Percentiles rank a stretch among this genome's conserved stretches.
Conservation (phyloP, 73 alveolate species). For the Paraurostyla sp. region DNA sequence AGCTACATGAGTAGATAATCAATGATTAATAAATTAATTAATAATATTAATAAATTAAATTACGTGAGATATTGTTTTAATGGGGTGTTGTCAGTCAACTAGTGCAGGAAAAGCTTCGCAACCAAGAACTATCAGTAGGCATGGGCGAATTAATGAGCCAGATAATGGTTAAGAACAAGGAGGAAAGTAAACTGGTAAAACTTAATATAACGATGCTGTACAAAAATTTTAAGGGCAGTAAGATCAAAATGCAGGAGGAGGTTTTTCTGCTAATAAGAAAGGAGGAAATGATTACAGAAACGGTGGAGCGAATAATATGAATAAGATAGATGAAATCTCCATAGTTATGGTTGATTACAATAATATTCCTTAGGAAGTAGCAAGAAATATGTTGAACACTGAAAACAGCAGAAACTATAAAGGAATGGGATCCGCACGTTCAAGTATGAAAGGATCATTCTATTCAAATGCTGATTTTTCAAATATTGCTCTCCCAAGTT, state of each 20-base stretch:
- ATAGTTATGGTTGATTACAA: slow-evolving; percentile 35
- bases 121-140: slow-evolving; percentile 26
- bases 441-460: slow-evolving; percentile 29
- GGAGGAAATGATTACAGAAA: background rate
- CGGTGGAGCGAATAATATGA: background rate
- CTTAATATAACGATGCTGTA: too few relatives aligned
- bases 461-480: slow-evolving; percentile 22
- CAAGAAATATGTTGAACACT: background rate
- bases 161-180: too few relatives aligned
- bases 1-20: slow-evolving; percentile 24
- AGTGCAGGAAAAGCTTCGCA: background rate
- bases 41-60: background rate
- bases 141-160: too few relatives aligned
- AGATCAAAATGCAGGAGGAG: background rate
- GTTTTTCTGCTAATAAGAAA: background rate
- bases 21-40: background rate
- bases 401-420: background rate
- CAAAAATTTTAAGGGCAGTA: too few relatives aligned
- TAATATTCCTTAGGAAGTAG: slow-evolving; percentile 27
- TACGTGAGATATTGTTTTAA: background rate
- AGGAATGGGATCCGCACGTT: slow-evolving; percentile 30
- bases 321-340: background rate
- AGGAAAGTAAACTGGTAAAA: too few relatives aligned
- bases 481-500: background rate
- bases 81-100: slow-evolving; percentile 40